A percentile compares a stretch with the other conserved stretches of the same genome.
Conservation (phyloP, 345 rosid species). For the Eucalyptus caleyi region DNA sequence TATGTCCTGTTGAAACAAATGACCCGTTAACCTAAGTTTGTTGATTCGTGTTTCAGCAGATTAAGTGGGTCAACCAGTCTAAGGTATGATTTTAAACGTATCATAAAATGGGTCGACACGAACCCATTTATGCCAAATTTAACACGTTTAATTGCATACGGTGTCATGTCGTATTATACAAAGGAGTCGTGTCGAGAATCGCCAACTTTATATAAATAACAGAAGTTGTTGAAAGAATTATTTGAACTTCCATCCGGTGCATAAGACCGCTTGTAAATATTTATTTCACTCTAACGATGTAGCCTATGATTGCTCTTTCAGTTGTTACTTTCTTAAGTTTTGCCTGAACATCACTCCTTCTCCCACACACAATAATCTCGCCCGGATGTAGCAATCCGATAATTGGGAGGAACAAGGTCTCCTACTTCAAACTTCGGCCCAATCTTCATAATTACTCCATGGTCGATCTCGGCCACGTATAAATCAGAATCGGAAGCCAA, state of each 20-base stretch:
- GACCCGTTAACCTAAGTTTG: background rate
- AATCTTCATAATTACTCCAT: conserved; percentile 58
- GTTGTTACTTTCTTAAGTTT: background rate
- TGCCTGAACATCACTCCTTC: conserved; percentile 4
- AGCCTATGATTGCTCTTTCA: background rate
- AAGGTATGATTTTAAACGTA: background rate
- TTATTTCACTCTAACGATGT: background rate
- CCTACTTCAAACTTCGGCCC: conserved; percentile 68
- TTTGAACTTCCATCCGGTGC: background rate
- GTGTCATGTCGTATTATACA: background rate
- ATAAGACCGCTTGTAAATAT: background rate
- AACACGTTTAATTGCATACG: background rate
- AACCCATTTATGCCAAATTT: background rate
- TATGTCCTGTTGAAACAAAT: background rate
- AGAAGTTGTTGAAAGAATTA: background rate
- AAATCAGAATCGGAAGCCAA: conserved; percentile 52
- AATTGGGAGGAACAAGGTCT: conserved; percentile 47
- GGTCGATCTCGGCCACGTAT: conserved; percentile 56
- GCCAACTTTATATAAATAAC: background rate
- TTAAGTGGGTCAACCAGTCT: background rate
- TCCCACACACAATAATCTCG: conserved; percentile 49
- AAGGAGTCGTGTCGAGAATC: background rate
- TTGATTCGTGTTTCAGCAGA: background rate
- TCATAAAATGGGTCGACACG: background rate
- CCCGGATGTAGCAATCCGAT: conserved; percentile 46